Evolutionary conservation across 75 land plant species (phyloP).

Genomic region (Sequoiadendron giganteum): DNA sequence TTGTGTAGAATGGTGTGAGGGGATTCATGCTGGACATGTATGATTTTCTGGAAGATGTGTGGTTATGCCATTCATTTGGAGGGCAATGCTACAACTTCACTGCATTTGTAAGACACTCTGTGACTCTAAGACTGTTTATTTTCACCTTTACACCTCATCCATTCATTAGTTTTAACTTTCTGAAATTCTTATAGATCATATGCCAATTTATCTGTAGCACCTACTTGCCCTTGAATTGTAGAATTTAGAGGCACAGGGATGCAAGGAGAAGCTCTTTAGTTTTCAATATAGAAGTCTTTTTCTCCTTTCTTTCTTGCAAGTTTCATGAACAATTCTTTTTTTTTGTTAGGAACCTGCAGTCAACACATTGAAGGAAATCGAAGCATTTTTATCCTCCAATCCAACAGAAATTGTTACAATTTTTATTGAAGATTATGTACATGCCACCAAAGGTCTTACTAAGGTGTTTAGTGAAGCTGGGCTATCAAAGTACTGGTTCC

Average conservation of each 20-base stretch:
- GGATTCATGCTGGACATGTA: slow-evolving; percentile 96
- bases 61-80: slow-evolving; percentile 88
- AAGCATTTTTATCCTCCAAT: slow-evolving; percentile 62
- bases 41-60: slow-evolving; percentile 74
- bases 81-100: slow-evolving; percentile 87
- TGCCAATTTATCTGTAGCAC: not conserved
- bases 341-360: slow-evolving; percentile 71
- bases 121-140: not conserved
- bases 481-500: slow-evolving; percentile 75
- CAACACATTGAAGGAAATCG: slow-evolving; percentile 75
- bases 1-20: slow-evolving; percentile 77
- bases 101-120: slow-evolving; percentile 68
- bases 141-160: not conserved
- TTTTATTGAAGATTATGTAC: slow-evolving; percentile 89
- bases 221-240: not conserved
- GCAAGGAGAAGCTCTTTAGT: not conserved
- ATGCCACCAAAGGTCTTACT: slow-evolving; percentile 59
- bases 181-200: not conserved
- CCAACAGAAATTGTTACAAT: slow-evolving; percentile 83
- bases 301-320: not conserved
- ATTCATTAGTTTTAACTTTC: no score
- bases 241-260: not conserved
- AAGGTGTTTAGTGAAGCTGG: slow-evolving; percentile 69
- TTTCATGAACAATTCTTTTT: slow-evolving; percentile 5
- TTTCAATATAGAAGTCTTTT: not conserved